These are phyloP conservation scores for Solanum piurae DNA, from an alignment of 257 asterid genomes.

Conservation along the genomic window DNA sequence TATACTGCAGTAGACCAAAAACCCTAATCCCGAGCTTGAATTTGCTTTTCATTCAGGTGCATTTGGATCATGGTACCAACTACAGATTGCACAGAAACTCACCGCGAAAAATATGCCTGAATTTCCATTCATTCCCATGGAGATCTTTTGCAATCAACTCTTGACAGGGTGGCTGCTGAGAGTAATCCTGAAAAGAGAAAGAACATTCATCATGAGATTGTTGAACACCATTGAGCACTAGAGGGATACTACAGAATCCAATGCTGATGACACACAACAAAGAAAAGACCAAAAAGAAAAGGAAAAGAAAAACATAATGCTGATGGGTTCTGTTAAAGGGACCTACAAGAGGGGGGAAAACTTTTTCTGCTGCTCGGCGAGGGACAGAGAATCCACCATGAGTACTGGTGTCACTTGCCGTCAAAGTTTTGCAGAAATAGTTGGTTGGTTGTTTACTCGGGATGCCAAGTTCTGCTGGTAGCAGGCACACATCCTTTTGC, in stretches of 20 bases:
- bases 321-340: background rate
- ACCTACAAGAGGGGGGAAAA: constrained; percentile 89
- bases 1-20: background rate
- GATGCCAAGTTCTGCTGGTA: constrained; percentile 79
- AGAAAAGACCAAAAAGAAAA: background rate
- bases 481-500: constrained; percentile 82
- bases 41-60: background rate
- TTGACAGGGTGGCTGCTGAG: constrained; percentile 87
- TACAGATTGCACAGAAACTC: constrained; percentile 6
- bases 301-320: background rate
- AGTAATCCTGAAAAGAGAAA: constrained; percentile 51
- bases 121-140: constrained; percentile 96
- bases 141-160: constrained; percentile 94
- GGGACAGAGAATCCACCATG: constrained; percentile 99
- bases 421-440: constrained; percentile 83
- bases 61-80: background rate
- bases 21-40: background rate
- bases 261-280: background rate
- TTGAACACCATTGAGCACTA: background rate
- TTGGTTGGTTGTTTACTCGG: constrained; percentile 95
- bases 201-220: background rate
- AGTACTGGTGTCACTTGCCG: constrained; percentile 93
- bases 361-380: constrained; percentile 98
- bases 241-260: background rate
- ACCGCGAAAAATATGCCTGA: constrained; percentile 92